Evolutionary conservation across 805 yeast genomes (phyloP), one percentile per base, ranked within the genome.

Genomic region (Zygosaccharomyces gambellarensis): DNA sequence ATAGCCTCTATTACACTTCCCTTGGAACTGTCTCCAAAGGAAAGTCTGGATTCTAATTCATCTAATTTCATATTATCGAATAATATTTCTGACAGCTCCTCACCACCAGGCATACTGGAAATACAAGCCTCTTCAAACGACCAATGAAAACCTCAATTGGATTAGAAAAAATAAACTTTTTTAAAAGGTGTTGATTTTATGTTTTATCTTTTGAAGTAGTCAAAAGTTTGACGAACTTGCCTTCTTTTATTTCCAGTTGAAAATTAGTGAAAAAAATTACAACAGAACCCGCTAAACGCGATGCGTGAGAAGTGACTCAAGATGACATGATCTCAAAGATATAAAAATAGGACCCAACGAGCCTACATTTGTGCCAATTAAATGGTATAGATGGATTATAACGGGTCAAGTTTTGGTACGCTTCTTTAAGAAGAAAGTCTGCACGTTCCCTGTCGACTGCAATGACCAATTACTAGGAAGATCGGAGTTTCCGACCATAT

Each of bases 21-120:
- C 43, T 56, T 54, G 17, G 47, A 48, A 38, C 39, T 42, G 9
- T 52, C 56, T 14, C 38, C 38, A n/a, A 50, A 29, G 7, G 46
- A 58, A 11, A 61, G 42, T 41, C 45, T 42, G 14, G 50, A 46
- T 39, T 57, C 62, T 11, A 61, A 25, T n/a, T 56, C 55, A 6
- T 53, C 60, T 6, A 59, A 44, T 42, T 52, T 57, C 45, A 50
- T 43, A 36, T 50, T 43, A 10, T 49, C 27, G 19, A 43, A 46
- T 21, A 55, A 42, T 14, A 57, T 25, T 10, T 52, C 54, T 21
- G 50, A 29, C 23, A 49, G 36, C 9, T 30, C 44, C 27, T 46
- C 47, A 14, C 38, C 38, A 34, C 32, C 38, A 34, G 52, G 36
- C 49, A 44, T 49, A 30, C 17, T 47, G 43, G 36, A 40, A 21